phyloP scores from a whole-genome alignment of 225 moss, liverwort and hornwort genomes.

The Marchantia polymorpha region DNA sequence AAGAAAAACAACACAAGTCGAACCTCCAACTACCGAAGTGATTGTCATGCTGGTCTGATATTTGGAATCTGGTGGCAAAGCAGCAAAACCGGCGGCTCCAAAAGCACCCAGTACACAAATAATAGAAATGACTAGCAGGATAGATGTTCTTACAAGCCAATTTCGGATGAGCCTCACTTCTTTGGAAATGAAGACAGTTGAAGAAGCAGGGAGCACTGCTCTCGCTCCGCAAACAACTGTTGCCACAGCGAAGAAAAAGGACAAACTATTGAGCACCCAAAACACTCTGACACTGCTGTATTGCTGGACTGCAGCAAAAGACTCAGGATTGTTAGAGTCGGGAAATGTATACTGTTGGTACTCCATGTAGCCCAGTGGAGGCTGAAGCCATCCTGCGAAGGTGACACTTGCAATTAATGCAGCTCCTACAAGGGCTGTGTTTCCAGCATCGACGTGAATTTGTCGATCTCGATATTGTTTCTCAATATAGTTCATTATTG shows the following conservation, averaged over 20 bases:
- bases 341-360: neutral
- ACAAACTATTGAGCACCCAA: conserved; percentile 45
- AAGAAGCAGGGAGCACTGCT: conserved; percentile 11
- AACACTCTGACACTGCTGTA: conserved; percentile 27
- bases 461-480: conserved; percentile 35
- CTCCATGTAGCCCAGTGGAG: conserved; percentile 14
- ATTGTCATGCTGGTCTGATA: conserved; percentile 35
- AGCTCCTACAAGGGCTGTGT: conserved; percentile 36
- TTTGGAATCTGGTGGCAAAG: conserved; percentile 21
- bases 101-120: conserved; percentile 36
- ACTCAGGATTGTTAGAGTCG: no score
- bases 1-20: no score
- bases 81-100: conserved; percentile 32
- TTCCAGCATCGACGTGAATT: conserved; percentile 32
- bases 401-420: conserved; percentile 30
- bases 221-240: conserved; percentile 24
- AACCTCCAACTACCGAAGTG: neutral
- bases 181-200: neutral
- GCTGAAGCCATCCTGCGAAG: conserved; percentile 36
- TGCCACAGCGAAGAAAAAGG: conserved; percentile 40
- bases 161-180: conserved; percentile 14
- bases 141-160: conserved; percentile 19
- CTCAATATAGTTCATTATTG: conserved; percentile 32
- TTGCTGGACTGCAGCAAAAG: conserved; percentile 29
- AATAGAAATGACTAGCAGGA: conserved; percentile 13